Base-by-base conservation (phyloP, 345 rosid species). In the Hibiscus mutabilis region DNA sequence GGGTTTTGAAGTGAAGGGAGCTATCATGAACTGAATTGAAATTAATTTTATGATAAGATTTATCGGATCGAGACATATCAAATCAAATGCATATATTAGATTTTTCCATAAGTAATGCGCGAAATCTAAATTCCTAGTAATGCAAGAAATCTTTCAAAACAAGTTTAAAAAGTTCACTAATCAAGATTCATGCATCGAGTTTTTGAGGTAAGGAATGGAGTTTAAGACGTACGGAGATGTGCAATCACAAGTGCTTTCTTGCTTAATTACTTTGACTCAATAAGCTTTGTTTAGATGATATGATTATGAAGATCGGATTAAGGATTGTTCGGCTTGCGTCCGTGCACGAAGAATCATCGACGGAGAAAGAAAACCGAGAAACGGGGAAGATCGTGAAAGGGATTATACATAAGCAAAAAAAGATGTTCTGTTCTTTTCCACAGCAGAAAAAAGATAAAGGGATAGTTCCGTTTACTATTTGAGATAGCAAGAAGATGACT, bases 381-480 rank as follows among this genome's bases (percentile, higher is more conserved):
- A 55, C 5, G 13, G 14, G 27, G 59, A 3, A 3, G 59, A 55
- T 55, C 9, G 6, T 19, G 18, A 27, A 68, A 52, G 60, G 37
- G 29, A 64, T 4, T 14, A 42, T 42, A 69, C 51, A 55, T 1
- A 56, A 55, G 31, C 73, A 69, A 19, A 22, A 35, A 52, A 2
- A 35, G 18, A 69, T 55, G 56, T 69, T 9, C 52, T 55, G 15
- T 22, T 35, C 18, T 33, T 55, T 58, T 19, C 31, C 49, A 52
- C 27, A 52, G 33, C 18, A 52, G 18, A 40, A 40, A 53, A 22
- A 33, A 11, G 15, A 56, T 14, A 69, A 69, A 56, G 53, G 47
- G 33, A 35, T 55, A 9, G 73, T 69, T 69, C 37, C 64, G 64
- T 69, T 69, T 69, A 37, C 64, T 42, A 67, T 67, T 9, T 6